phyloP scores from a whole-genome alignment of 192 early-diverging fungal genomes.

The Coemansia sp. region DNA sequence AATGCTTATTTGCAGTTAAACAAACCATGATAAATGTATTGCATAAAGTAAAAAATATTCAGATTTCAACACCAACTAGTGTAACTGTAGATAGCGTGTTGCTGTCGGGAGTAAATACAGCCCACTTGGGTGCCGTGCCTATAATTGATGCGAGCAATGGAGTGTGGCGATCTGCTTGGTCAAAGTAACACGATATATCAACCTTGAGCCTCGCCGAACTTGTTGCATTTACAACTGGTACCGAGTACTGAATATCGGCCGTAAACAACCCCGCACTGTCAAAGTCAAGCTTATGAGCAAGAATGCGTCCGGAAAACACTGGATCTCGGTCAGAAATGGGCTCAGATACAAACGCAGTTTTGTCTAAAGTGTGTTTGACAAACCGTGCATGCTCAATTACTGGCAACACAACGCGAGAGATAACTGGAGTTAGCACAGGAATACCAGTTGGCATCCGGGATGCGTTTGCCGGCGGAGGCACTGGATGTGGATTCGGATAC shows the following conservation, averaged over 20 bases:
- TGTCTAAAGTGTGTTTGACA: conserved; percentile 10
- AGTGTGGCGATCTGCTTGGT: conserved; percentile 34
- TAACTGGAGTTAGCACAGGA: conserved; percentile 12
- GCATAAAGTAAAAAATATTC: neutral
- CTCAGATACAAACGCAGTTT: conserved; percentile 20
- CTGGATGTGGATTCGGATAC: conserved; percentile 47
- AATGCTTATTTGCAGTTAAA: no score
- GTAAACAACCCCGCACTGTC: conserved; percentile 24
- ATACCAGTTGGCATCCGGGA: neutral
- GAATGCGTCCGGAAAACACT: conserved; percentile 38
- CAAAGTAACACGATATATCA: conserved; percentile 53
- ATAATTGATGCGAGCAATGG: conserved; percentile 40
- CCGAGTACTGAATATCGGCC: conserved; percentile 35
- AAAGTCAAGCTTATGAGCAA: conserved; percentile 39
- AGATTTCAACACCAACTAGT: conserved; percentile 26
- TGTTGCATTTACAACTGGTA: conserved; percentile 20
- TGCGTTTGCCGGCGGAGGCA: conserved; percentile 15
- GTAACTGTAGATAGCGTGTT: conserved; percentile 49
- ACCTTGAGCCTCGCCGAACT: conserved; percentile 14
- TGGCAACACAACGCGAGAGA: conserved; percentile 28
- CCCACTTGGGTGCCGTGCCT: conserved; percentile 28
- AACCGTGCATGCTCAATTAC: conserved; percentile 47
- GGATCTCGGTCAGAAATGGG: conserved; percentile 25
- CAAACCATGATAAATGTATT: neutral
- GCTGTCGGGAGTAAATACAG: conserved; percentile 33